Evolutionary conservation across 306 rosid genomes (phyloP), one percentile per base, ranked within the genome.

Genomic region (Vigna unguiculata): DNA sequence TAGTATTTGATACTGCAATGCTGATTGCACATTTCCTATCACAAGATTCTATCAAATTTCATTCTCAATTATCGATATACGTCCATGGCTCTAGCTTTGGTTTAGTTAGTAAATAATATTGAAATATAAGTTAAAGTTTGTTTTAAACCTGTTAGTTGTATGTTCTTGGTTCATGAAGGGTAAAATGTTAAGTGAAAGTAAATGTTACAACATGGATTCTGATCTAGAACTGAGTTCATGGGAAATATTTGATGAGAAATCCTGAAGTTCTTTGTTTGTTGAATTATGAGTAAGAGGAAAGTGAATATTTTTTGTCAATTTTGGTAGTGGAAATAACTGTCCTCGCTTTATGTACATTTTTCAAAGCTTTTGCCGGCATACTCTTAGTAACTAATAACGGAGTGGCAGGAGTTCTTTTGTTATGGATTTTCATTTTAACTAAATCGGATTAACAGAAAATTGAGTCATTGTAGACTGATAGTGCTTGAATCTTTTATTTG

Each of bases 401-500:
- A 45, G 43, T 11, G 25, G 9, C 19, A 25, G 61, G 3, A 28
- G 4, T 21, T 52, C 12, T 54, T 21, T 3, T 76, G 9, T 34
- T 36, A 7, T 54, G 49, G 55, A 25, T 40, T 66, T 34, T 15
- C 49, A 30, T 68, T 28, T 54, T 38, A 47, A 19, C 28, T 15
- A 32, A 30, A 69, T 57, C 21, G 30, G 30, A 30, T 25, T 28
- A 19, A 25, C 45, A 3, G 28, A 28, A 16, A 7, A 61, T 49
- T 72, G 46, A 64, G 69, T 45, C 45, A 20, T 65, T 64, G 17
- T 52, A 64, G 43, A 43, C 45, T 72, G 22, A 49, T 32, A 32
- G 15, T 63, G 41, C 49, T 25, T 55, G 15, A 41, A n/a, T 28
- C 4, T 28, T 28, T 28, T 28, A 4, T 25, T 36, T 21, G 14